Evolutionary conservation across 805 yeast species (phyloP), one percentile per base, ranked within the genome.

Genomic region (Sungouiella blattae): DNA sequence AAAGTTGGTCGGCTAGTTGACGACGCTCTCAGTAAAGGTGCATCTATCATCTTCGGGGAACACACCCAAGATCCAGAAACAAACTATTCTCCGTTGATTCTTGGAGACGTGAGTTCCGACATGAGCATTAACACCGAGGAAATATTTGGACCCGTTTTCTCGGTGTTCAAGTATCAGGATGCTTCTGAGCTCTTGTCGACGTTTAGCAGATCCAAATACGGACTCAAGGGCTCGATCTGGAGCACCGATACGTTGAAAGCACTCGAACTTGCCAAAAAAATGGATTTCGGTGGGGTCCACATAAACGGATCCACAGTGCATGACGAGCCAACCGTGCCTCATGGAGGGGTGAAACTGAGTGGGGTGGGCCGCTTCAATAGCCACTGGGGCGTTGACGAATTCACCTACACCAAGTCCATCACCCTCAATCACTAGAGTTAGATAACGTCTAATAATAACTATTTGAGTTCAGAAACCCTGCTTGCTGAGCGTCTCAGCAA

Each of bases 401-500:
- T 71, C 40, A 40, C 57, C 6, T 60, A 58, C 35, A 36, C 50
- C 7, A 69, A 71, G 46, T 44, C 62, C 4, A 54, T 70, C 23
- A 67, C 70, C 21, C 33, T 56, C 6, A 11, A 20, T 11, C 13
- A 20, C 13, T 29, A 18, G 18, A 8, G 18, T 6, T 18, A 6
- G 22, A 9, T 20, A 20, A 20, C 9, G 22, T 20, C 6, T 20
- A 20, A 9, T 20, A 20, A 20, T 9, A 20, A 20, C 22, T 20
- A 6, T 20, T 20, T 20, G 26, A 9, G 11, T 8, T 20, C 54
- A 84, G 35, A 75, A 72, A 1, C 87, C 89, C 35, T 67, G 63
- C 28, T 62, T 60, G 9, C 83, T 80, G 33, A 86, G 57, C 36
- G 71, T 70, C 43, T 83, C 80, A 13, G 83, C 80, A 13, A 85